Evolutionary conservation across 495 filamentous ascomycete genomes (phyloP), one percentile per base, ranked within the genome.

Genomic region (Neurospora sp.): DNA sequence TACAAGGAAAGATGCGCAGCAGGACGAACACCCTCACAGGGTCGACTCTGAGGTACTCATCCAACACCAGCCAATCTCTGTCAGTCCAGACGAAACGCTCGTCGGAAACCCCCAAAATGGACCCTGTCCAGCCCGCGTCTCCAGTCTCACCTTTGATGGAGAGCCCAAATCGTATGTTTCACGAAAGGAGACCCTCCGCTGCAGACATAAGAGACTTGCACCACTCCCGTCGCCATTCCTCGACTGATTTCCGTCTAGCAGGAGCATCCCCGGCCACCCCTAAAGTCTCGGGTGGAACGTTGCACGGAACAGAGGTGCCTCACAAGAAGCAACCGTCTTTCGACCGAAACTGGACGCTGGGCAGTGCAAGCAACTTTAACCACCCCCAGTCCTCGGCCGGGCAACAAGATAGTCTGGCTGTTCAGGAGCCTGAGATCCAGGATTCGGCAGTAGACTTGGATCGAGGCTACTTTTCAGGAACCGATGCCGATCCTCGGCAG

Each of bases 381-480:
- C 71, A 75, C 38, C 79, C 79, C 59, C 76, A 71, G 71, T 88
- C 87, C 7, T 86, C 86, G 3, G 79, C 84, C 13, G 85, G 84
- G 10, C 79, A 83, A 48, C 83, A 84, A 62, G 84, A 85, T 36
- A 73, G 74, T 8, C 37, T 79, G 66, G 74, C 79, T 6, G 75
- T 74, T 37, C 81, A 79, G 10, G 78, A 81, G 69, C 70, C 75
- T 31, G 78, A 81, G 31, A 73, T 82, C 13, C 81, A 83, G 72
- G 80, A 84, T 73, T 81, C 82, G 13, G 78, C 81, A 5, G 81
- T 81, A 42, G 94, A 96, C 39, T 82, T 95, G 28, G 96, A 99
- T 77, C 90, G 93, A 31, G 96, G 94, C 24, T 98, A 98, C 81
- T 97, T 97, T 79, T 98, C 96, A 2, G 93, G 94, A 7, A 91